These are phyloP conservation scores for Thalassiosira allenii DNA, from an alignment of 352 stramenopile genomes.

Conservation along the genomic window DNA sequence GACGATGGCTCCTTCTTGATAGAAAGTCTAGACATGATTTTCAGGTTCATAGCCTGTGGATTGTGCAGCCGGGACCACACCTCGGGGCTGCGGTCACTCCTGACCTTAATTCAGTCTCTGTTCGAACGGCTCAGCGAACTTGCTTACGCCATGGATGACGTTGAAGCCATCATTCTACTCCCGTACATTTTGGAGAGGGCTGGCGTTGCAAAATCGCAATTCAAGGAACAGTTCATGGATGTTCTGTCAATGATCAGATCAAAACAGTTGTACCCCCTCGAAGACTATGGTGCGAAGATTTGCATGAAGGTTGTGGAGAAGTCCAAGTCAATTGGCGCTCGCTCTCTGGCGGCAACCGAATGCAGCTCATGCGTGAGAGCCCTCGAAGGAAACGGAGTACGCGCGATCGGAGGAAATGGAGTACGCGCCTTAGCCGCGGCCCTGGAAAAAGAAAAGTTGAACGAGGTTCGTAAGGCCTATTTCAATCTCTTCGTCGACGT, in stretches of 20 bases:
- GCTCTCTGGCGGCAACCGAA: constrained; percentile 68
- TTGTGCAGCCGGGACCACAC: constrained; percentile 81
- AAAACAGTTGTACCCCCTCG: constrained; percentile 59
- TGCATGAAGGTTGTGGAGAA: constrained; percentile 80
- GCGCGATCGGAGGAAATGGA: constrained; percentile 81
- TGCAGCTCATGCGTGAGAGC: constrained; percentile 71
- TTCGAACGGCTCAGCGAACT: constrained; percentile 69
- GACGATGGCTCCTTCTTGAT: constrained; percentile 56
- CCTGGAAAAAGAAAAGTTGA: constrained; percentile 76
- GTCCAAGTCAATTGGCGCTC: constrained; percentile 67
- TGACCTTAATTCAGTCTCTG: constrained; percentile 66
- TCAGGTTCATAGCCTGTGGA: constrained; percentile 78
- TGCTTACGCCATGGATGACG: constrained; percentile 62
- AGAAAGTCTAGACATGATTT: constrained; percentile 81
- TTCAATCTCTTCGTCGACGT: constrained; percentile 79
- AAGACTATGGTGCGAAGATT: constrained; percentile 71
- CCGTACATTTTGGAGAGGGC: constrained; percentile 81
- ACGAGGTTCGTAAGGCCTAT: constrained; percentile 76
- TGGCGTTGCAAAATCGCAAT: constrained; percentile 77
- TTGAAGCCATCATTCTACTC: constrained; percentile 73
- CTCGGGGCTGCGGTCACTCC: constrained; percentile 71
- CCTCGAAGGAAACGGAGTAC: constrained; percentile 63
- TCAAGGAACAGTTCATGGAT: constrained; percentile 75
- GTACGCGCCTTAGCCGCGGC: constrained; percentile 65
- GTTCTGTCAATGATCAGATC: constrained; percentile 67